Conservation (phyloP, 768 basidiomycete genomes). For the Agrocybe praecox region DNA sequence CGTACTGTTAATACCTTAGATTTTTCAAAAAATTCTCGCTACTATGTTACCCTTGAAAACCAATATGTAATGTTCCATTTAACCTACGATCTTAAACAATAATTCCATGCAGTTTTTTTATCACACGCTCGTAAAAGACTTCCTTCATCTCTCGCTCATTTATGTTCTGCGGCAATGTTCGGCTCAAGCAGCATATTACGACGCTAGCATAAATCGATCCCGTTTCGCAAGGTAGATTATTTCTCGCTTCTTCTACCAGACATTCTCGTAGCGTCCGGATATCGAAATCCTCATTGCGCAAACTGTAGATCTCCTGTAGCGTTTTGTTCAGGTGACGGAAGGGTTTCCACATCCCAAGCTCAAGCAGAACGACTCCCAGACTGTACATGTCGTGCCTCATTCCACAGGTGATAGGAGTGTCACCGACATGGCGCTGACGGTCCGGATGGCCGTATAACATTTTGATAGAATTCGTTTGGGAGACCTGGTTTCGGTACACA, state of each 20-base stretch:
- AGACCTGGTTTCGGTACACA: neutral
- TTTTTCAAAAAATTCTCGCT: too few relatives aligned
- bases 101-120: neutral
- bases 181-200: neutral
- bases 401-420: neutral
- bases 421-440: neutral
- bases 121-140: neutral
- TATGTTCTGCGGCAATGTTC: neutral
- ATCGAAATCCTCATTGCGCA: neutral
- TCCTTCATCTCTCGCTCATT: neutral
- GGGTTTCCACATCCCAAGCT: neutral
- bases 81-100: too few relatives aligned
- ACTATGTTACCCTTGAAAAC: too few relatives aligned
- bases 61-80: too few relatives aligned
- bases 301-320: neutral
- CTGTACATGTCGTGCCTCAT: constrained; percentile 1
- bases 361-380: neutral
- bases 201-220: neutral
- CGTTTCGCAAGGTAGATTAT: neutral
- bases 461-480: neutral
- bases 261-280: neutral
- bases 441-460: neutral
- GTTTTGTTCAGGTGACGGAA: neutral
- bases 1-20: too few relatives aligned
- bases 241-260: neutral